A percentile compares a stretch with the other conserved stretches of the same genome.
phyloP scores from a whole-genome alignment of 2,329 filamentous ascomycete genomes.

The Niveomyces coronatus region DNA sequence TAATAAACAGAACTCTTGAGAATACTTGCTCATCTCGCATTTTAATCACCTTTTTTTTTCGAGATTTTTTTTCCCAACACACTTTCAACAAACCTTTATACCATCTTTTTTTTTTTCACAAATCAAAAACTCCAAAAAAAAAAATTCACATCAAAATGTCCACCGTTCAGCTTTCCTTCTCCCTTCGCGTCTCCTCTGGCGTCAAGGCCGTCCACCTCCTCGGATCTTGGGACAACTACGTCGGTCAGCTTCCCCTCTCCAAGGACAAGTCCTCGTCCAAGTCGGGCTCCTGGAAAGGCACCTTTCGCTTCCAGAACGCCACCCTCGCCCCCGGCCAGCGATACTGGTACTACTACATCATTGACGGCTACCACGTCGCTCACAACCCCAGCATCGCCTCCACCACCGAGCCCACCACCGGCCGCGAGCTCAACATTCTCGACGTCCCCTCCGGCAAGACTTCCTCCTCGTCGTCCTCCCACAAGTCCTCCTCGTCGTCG shows the following conservation, averaged over 20 bases:
- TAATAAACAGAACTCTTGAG: slow-evolving; percentile 41
- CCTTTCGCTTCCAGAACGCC: slow-evolving; percentile 85
- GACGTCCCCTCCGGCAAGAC: slow-evolving; percentile 58
- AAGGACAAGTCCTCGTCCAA: slow-evolving; percentile 77
- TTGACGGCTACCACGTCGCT: slow-evolving; percentile 95
- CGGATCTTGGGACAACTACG: slow-evolving; percentile 97
- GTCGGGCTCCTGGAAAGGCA: slow-evolving; percentile 87
- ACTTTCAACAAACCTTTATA: no score
- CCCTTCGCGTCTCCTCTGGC: slow-evolving; percentile 88
- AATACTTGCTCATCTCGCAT: slow-evolving; percentile 42
- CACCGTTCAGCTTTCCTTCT: slow-evolving; percentile 87
- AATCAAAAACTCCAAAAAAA: slow-evolving; percentile 11
- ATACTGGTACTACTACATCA: slow-evolving; percentile 99
- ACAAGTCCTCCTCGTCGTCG: slow-evolving; percentile 33
- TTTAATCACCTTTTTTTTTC: slow-evolving; percentile 6
- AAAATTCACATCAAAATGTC: slow-evolving; percentile 53
- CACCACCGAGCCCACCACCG: slow-evolving; percentile 90
- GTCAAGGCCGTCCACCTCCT: slow-evolving; percentile 97
- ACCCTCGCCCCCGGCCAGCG: slow-evolving; percentile 81
- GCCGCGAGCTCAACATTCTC: slow-evolving; percentile 94
- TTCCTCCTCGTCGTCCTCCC: slow-evolving; percentile 27
- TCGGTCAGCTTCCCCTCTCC: slow-evolving; percentile 85
- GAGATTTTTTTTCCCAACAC: no score
- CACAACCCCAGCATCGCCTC: slow-evolving; percentile 88
- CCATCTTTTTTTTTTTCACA: slow-evolving; percentile 18